Conservation (phyloP, 2,329 filamentous ascomycete genomes). For the Colletotrichum sp. region DNA sequence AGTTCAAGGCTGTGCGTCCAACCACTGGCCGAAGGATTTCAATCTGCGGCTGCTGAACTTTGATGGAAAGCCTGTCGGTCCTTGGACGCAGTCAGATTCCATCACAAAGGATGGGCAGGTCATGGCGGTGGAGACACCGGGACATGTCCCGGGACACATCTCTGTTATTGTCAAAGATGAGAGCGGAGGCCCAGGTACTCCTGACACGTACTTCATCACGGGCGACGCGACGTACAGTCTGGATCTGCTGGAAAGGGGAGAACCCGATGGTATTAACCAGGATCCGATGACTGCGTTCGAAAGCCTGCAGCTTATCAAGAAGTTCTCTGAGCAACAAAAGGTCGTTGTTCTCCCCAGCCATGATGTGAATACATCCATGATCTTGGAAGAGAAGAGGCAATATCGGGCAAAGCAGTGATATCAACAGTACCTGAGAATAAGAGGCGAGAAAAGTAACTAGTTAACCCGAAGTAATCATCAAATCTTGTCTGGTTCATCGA, state of each 20-base stretch:
- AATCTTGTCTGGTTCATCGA: constrained; percentile 26
- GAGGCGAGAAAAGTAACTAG: not conserved
- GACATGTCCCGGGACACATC: constrained; percentile 38
- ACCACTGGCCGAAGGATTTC: constrained; percentile 35
- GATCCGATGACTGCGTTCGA: constrained; percentile 32
- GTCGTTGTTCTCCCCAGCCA: constrained; percentile 33
- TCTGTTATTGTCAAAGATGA: constrained; percentile 25
- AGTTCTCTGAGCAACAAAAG: constrained; percentile 29
- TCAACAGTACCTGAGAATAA: not conserved
- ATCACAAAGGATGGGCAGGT: constrained; percentile 34
- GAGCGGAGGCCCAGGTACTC: not conserved
- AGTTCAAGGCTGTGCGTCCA: constrained; percentile 32
- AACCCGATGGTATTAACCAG: constrained; percentile 35
- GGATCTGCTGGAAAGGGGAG: constrained; percentile 33
- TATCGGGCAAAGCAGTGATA: not conserved
- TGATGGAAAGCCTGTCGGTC: constrained; percentile 28
- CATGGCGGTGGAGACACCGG: constrained; percentile 36
- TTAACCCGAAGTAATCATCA: not conserved
- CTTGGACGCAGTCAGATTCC: constrained; percentile 31
- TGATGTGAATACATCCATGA: constrained; percentile 18
- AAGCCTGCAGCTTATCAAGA: constrained; percentile 33
- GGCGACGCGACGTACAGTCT: constrained; percentile 36
- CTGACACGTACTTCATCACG: constrained; percentile 30
- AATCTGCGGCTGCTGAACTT: constrained; percentile 31
- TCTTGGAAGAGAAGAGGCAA: not conserved